Percentiles rank a stretch among this genome's conserved stretches.
These are phyloP conservation scores for Talaromyces sp. DNA, from an alignment of 2,329 filamentous ascomycete species.

Conservation along the genomic window DNA sequence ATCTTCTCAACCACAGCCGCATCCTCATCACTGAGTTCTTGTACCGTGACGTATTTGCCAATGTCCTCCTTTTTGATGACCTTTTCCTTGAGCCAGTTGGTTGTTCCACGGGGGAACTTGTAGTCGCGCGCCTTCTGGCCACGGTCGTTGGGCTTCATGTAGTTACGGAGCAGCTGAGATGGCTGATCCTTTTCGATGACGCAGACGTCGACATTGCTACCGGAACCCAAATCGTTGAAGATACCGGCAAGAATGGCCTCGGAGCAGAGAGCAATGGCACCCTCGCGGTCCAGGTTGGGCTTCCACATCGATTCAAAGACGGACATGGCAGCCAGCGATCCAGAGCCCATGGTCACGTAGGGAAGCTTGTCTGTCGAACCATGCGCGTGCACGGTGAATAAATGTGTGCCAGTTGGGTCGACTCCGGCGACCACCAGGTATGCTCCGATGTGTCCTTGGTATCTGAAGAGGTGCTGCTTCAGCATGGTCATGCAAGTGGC, in stretches of 20 bases:
- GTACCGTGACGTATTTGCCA: constrained; percentile 85
- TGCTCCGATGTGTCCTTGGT: constrained; percentile 96
- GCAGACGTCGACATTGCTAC: constrained; percentile 94
- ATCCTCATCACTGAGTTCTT: constrained; percentile 70
- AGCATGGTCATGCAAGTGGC: constrained; percentile 99
- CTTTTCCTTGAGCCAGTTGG: constrained; percentile 91
- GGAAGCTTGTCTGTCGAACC: constrained; percentile 97
- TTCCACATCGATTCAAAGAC: constrained; percentile 98
- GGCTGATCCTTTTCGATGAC: constrained; percentile 96
- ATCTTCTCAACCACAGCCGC: constrained; percentile 56
- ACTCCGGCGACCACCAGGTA: constrained; percentile 96
- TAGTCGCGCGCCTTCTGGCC: constrained; percentile 90
- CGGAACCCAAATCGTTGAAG: constrained; percentile 96
- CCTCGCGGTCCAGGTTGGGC: constrained; percentile 65
- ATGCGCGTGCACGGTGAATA: constrained; percentile 98
- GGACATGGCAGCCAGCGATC: constrained; percentile 92
- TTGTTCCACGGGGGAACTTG: constrained; percentile 84
- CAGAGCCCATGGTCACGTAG: constrained; percentile 98
- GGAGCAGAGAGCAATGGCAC: constrained; percentile 73
- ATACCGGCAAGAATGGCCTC: constrained; percentile 94
- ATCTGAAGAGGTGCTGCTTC: constrained; percentile 97
- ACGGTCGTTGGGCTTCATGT: constrained; percentile 87
- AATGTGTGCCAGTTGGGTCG: constrained; percentile 87
- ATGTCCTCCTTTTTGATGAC: constrained; percentile 91
- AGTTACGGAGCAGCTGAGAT: constrained; percentile 77